Percentiles rank a stretch among this genome's conserved stretches.
These are phyloP conservation scores for Fusarium sp. DNA, from an alignment of 2,329 filamentous ascomycete species.

Conservation along the genomic window DNA sequence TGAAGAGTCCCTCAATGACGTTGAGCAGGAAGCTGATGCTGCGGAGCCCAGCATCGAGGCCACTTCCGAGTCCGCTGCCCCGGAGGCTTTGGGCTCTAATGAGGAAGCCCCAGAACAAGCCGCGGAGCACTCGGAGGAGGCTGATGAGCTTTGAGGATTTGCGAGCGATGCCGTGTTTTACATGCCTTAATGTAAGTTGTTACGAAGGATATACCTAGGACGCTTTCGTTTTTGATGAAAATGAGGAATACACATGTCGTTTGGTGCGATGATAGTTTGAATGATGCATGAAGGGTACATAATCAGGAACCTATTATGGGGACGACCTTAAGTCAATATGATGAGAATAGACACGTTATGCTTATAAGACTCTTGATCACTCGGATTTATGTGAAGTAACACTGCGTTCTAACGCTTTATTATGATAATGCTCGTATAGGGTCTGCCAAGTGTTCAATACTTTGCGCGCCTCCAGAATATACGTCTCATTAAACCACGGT, in stretches of 20 bases:
- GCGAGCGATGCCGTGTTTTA: constrained; percentile 31
- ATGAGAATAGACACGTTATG: constrained; percentile 36
- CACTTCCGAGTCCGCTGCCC: neutral
- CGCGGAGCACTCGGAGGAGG: constrained; percentile 9
- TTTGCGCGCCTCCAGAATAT: constrained; percentile 6
- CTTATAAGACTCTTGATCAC: neutral
- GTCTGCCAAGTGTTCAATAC: neutral
- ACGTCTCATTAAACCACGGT: constrained; percentile 11
- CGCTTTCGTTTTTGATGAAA: constrained; percentile 39
- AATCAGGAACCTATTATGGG: constrained; percentile 29
- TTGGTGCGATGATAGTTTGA: constrained; percentile 33
- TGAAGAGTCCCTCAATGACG: neutral
- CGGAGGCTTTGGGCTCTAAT: neutral
- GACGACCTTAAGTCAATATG: constrained; percentile 14
- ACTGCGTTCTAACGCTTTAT: constrained; percentile 6
- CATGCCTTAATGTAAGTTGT: constrained; percentile 42
- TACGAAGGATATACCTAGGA: constrained; percentile 45
- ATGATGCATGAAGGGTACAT: constrained; percentile 40
- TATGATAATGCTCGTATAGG: neutral
- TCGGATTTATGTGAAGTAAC: constrained; percentile 1
- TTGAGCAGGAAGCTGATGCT: neutral
- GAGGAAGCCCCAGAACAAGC: constrained; percentile 1
- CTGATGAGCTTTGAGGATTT: constrained; percentile 28
- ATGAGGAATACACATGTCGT: constrained; percentile 22
- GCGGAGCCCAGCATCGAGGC: neutral